Base-by-base conservation (phyloP, 1,139 yeast species). In the Lodderomyces theae region DNA sequence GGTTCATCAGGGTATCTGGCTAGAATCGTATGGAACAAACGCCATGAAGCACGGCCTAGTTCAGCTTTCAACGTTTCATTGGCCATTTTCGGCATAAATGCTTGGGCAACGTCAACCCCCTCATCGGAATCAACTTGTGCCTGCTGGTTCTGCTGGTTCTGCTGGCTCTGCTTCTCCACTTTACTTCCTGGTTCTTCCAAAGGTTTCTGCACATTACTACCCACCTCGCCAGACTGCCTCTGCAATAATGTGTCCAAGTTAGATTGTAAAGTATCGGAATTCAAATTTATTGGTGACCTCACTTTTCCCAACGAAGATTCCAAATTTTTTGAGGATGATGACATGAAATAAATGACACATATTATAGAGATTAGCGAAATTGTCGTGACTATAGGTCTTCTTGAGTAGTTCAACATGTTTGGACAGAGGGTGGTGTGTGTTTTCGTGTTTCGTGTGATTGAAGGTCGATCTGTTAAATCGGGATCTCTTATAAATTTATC, bases 1-100 rank as follows among this genome's bases (percentile, higher is more conserved):
- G 98, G 98, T 23, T 67, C 66, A 38, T 86, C 96, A 0, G 98
- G 97, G 56, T 86, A 92, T 55, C 96, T 74, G 1, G 97, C 95
- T 39, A 92, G 70, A 25, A 90, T 82, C 0, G 97, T 92, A 62
- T 92, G 98, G 58, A 92, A 80, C 22, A 72, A 57, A 47, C 61
- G 86, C 98, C 98, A 92, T 0, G 96, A 82, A 0, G 97, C 86
- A 43, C 87, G 75, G 1, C 98, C 98, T 12, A 85, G 70, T 52
- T 83, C 85, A 0, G 87, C 88, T 51, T 77, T 77, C 41, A 77
- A 60, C 1, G 82, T 69, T 59, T 72, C 70, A 60, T 70, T 57
- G 31, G 84, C 86, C 94, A 89, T 86, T 48, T 85, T 78, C 11
- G 94, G 92, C 96, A 89, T 89, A 51, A 89, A 86, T 4, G 88